A percentile compares a stretch with the other conserved stretches of the same genome.
Evolutionary conservation across 345 rosid species (phyloP).

Genomic region (Lagerstroemia speciosa): DNA sequence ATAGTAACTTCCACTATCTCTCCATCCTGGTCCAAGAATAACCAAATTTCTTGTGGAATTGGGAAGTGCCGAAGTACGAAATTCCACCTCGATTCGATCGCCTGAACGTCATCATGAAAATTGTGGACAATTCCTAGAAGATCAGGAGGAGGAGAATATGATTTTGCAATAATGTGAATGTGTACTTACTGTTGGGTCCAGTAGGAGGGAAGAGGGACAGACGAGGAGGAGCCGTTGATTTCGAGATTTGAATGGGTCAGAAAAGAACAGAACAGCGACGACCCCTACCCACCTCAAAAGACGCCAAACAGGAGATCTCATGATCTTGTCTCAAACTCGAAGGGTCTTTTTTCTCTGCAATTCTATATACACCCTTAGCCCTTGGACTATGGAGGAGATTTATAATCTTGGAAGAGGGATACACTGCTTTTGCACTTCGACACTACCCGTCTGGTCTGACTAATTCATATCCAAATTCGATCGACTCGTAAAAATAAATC

Average conservation of each 20-base stretch:
- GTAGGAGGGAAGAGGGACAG: neutral
- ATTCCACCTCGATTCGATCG: too few relatives aligned
- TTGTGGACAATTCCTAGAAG: neutral
- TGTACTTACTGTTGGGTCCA: neutral
- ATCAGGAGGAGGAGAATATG: neutral
- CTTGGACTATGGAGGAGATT: too few relatives aligned
- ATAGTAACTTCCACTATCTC: neutral
- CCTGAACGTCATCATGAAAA: neutral
- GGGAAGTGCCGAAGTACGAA: too few relatives aligned
- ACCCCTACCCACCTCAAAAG: neutral
- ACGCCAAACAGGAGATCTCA: neutral
- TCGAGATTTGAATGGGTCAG: neutral
- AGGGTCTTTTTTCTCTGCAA: neutral
- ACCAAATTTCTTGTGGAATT: too few relatives aligned
- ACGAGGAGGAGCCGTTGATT: neutral
- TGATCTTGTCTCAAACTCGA: neutral
- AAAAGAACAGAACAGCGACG: neutral
- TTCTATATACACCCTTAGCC: too few relatives aligned
- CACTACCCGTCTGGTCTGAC: too few relatives aligned
- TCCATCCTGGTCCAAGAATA: neutral
- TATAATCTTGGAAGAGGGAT: too few relatives aligned
- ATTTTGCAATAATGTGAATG: conserved; percentile 1
- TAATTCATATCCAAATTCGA: too few relatives aligned
- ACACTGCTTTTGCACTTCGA: too few relatives aligned
- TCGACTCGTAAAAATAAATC: too few relatives aligned